Conservation (phyloP, 805 yeast species). For the Millerozyma acaciae region DNA sequence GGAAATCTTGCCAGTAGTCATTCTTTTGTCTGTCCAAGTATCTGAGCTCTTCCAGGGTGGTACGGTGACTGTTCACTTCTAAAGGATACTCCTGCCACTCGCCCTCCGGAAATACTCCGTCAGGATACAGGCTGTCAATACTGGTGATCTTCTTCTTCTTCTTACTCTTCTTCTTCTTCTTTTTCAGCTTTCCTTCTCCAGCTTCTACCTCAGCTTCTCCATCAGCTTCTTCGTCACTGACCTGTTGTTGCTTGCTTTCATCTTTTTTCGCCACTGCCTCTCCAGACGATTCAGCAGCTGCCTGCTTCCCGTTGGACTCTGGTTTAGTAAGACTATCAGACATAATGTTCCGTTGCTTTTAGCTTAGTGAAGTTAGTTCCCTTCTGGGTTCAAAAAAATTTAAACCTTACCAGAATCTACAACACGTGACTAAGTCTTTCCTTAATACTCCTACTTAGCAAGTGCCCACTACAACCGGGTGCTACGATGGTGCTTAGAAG, state of each 20-base stretch:
- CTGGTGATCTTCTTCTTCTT: slow-evolving; percentile 54
- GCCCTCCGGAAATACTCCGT: slow-evolving; percentile 78
- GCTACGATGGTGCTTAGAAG: no score
- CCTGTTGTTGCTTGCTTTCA: slow-evolving; percentile 1
- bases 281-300: no score
- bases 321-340: no score
- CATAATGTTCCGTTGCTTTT: no score
- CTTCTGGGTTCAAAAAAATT: no score
- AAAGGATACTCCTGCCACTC: slow-evolving; percentile 77
- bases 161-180: slow-evolving; percentile 46
- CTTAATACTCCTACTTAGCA: no score
- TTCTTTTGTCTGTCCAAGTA: slow-evolving; percentile 63
- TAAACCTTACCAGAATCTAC: no score
- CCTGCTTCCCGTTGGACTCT: no score
- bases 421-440: no score
- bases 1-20: slow-evolving; percentile 76
- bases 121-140: slow-evolving; percentile 65
- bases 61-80: slow-evolving; percentile 61
- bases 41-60: slow-evolving; percentile 83
- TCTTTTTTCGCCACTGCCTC: slow-evolving; percentile 6
- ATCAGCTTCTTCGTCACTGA: slow-evolving; percentile 5
- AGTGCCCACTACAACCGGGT: no score
- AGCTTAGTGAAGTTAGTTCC: no score
- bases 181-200: slow-evolving; percentile 19
- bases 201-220: slow-evolving; percentile 44